Evolutionary conservation across 495 filamentous ascomycete genomes (phyloP).

Genomic region (Trichoderma parareesei): DNA sequence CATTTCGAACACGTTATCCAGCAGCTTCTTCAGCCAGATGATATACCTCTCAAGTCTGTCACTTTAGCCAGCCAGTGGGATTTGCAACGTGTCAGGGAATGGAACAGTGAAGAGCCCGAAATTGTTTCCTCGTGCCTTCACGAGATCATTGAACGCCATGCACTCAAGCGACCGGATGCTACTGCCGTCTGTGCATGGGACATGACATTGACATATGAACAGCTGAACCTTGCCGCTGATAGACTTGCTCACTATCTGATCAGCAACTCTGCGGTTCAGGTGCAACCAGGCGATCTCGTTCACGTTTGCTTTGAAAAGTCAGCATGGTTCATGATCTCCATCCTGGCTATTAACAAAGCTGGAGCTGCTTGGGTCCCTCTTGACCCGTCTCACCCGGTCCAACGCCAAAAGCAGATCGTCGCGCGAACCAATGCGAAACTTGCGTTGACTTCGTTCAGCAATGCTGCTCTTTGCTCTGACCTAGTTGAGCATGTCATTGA

Average conservation of each 20-base stretch:
- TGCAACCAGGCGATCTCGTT: conserved; percentile 43
- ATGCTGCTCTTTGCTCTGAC: not conserved
- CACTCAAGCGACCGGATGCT: conserved; percentile 15
- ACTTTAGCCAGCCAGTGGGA: not conserved
- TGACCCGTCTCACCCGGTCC: conserved; percentile 38
- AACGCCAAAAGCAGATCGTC: conserved; percentile 27
- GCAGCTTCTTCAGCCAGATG: conserved; percentile 1
- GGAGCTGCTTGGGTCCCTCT: conserved; percentile 2
- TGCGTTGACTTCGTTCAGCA: not conserved
- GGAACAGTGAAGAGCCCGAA: not conserved
- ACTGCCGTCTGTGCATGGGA: conserved; percentile 40
- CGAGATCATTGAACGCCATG: conserved; percentile 16
- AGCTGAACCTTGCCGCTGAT: conserved; percentile 39
- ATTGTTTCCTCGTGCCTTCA: not conserved
- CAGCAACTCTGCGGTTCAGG: conserved; percentile 36
- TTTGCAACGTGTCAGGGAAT: not conserved
- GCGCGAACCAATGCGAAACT: not conserved
- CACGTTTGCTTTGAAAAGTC: conserved; percentile 53
- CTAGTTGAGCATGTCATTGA: not conserved
- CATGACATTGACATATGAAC: conserved; percentile 41
- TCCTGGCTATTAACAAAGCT: conserved; percentile 8
- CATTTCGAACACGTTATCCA: conserved; percentile 15
- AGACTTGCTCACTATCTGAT: conserved; percentile 36
- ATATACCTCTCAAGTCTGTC: not conserved
- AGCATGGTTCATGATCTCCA: conserved; percentile 34